phyloP scores from a whole-genome alignment of 805 yeast species.

The Yarrowia osloensis region DNA sequence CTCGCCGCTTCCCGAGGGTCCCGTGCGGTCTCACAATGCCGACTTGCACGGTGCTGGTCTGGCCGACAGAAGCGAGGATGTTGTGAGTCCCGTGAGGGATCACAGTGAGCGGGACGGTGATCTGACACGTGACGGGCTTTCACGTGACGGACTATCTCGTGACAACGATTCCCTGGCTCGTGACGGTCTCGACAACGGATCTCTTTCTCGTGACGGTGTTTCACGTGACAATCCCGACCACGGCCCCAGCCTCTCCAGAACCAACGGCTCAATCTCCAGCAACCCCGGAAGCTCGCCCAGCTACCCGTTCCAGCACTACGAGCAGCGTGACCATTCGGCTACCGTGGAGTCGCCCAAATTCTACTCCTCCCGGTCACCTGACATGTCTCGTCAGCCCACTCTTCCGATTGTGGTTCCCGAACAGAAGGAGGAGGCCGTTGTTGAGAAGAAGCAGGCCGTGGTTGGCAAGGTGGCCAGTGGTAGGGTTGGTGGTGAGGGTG shows the following conservation, averaged over 20 bases:
- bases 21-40: not conserved
- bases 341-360: not conserved
- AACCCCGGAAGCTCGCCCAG: not conserved
- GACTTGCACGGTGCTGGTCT: not conserved
- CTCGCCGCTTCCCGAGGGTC: constrained; percentile 6
- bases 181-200: too few relatives aligned
- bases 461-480: not conserved
- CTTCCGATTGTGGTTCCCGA: constrained; percentile 12
- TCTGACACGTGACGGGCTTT: not conserved
- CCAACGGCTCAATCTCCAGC: not conserved
- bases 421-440: not conserved
- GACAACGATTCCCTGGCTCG: too few relatives aligned
- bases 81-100: not conserved
- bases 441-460: constrained; percentile 20
- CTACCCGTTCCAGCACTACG: constrained; percentile 25
- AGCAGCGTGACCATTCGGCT: not conserved
- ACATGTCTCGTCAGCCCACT: constrained; percentile 3
- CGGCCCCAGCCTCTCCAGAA: not conserved
- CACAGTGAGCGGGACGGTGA: not conserved
- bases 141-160: too few relatives aligned
- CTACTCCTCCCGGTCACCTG: constrained; percentile 12
- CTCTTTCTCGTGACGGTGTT: too few relatives aligned
- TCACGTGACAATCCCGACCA: not conserved
- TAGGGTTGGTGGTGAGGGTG: not conserved
- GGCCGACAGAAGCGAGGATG: not conserved